Evolutionary conservation across 192 early-diverging fungal species (phyloP), one percentile per base, ranked within the genome.

Genomic region (Helicostylum pulchrum): DNA sequence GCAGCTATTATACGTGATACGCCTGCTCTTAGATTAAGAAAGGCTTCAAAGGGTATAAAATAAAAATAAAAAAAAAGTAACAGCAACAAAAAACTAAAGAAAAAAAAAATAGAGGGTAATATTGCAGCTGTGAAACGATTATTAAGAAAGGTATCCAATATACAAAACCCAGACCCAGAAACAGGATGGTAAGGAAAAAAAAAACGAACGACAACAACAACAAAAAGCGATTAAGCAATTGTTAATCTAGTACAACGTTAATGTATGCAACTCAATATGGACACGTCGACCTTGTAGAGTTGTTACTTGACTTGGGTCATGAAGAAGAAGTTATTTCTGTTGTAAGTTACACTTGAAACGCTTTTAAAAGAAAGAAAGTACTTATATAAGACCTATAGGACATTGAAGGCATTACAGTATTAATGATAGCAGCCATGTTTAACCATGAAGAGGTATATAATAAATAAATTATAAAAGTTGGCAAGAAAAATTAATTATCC

Each of bases 311-410:
- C 14, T 64, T 64, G 14, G 65, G 65, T 7, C 74, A 76, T 64
- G 74, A 76, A 52, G 74, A 76, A 7, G 63, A 76, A 36, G 62
- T 55, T 14, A 71, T 76, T 42, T 76, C 74, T 17, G 50, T 76
- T 61, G 74, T 76, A 68, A 57, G 45, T 12, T 26, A 26, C 2
- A 26, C 19, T 32, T 51, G 51, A 7, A 15, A 2, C n/a, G n/a
- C n/a, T n/a, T n/a, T n/a, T n/a, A n/a, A 45, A 10, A 5, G 4
- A n/a, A 19, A 14, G 9, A 36, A 43, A 36, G 21, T 31, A 23
- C 26, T 0, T 36, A 23, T 36, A 23, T 11, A 47, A 42, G 30
- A 20, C 9, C 11, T 0, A n/a, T 46, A 76, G 74, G 70, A 72
- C 45, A 50, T 65, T 32, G 49, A 76, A 50, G 74, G 70, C 12